Percentiles rank a stretch among this genome's conserved stretches.
Evolutionary conservation across 768 basidiomycete genomes (phyloP).

Genomic region (Strobilomyces echinocephalus): DNA sequence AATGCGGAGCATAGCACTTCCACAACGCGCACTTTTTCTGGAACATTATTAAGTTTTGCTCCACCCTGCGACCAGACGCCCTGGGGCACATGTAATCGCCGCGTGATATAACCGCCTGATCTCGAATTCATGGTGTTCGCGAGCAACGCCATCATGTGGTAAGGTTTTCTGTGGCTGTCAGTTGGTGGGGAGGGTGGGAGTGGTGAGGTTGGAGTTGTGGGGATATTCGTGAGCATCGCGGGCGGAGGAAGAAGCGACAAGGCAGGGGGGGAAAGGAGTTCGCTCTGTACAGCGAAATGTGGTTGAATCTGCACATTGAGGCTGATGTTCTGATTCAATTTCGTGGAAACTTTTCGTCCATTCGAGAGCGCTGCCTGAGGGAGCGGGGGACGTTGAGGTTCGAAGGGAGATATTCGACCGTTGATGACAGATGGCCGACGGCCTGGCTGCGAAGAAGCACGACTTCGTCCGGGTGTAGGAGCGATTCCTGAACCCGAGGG

Average conservation of each 20-base stretch:
- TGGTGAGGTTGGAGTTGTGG: conserved; percentile 73
- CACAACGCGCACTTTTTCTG: conserved; percentile 83
- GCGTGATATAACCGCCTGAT: conserved; percentile 86
- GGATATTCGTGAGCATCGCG: conserved; percentile 51
- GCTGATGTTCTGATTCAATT: conserved; percentile 44
- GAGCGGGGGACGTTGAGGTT: conserved; percentile 47
- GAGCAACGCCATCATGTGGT: conserved; percentile 83
- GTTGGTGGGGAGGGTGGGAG: conserved; percentile 68
- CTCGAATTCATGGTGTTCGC: conserved; percentile 72
- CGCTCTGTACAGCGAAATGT: conserved; percentile 48
- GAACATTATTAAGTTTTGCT: conserved; percentile 73
- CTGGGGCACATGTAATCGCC: conserved; percentile 78
- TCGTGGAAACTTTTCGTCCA: conserved; percentile 58
- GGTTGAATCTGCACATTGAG: conserved; percentile 45
- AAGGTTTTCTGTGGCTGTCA: conserved; percentile 77
- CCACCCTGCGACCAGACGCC: conserved; percentile 92
- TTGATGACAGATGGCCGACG: conserved; percentile 58
- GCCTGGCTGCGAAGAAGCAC: conserved; percentile 76
- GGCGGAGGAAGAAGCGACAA: conserved; percentile 42
- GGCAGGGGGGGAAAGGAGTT: conserved; percentile 39
- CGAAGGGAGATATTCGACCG: conserved; percentile 49
- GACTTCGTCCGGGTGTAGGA: conserved; percentile 43
- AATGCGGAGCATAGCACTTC: conserved; percentile 73
- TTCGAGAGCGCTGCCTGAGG: conserved; percentile 41
- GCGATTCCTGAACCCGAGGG: conserved; percentile 37